These are phyloP conservation scores for Yarrowia keelungensis DNA, from an alignment of 805 yeast species.

Conservation along the genomic window DNA sequence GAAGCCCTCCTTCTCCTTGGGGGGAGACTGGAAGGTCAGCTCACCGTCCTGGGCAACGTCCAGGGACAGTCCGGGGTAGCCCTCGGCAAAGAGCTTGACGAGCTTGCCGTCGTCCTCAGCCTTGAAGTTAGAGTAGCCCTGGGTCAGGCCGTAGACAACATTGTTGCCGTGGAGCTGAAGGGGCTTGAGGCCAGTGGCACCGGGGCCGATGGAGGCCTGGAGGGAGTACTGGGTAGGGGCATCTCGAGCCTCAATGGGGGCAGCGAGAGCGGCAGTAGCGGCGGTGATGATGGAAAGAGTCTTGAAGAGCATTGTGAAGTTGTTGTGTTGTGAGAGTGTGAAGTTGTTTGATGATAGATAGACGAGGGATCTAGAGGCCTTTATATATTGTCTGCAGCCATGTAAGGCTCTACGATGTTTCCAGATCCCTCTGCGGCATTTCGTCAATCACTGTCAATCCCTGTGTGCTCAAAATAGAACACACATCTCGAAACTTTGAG, in stretches of 20 bases:
- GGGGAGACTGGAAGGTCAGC: slow-evolving; percentile 1
- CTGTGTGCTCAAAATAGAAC: slow-evolving; percentile 22
- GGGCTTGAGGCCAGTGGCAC: background rate
- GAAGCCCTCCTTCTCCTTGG: slow-evolving; percentile 1
- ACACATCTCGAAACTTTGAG: slow-evolving; percentile 14
- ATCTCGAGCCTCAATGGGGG: background rate
- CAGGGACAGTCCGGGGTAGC: background rate
- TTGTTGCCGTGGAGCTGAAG: slow-evolving; percentile 12
- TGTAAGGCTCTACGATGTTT: background rate
- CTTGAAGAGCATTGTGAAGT: slow-evolving; percentile 22
- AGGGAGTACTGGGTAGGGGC: background rate
- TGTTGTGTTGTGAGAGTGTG: background rate
- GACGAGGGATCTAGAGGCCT: background rate
- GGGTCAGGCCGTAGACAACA: slow-evolving; percentile 14
- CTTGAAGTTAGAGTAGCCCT: slow-evolving; percentile 5
- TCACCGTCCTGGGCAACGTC: slow-evolving; percentile 2
- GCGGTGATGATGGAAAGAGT: slow-evolving; percentile 13
- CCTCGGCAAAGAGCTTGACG: background rate
- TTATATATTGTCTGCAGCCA: background rate
- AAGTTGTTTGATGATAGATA: background rate
- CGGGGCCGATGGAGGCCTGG: slow-evolving; percentile 15
- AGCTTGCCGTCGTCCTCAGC: slow-evolving; percentile 4
- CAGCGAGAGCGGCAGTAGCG: slow-evolving; percentile 8
- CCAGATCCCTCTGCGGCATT: background rate
- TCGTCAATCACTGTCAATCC: slow-evolving; percentile 2